phyloP scores from a whole-genome alignment of 805 yeast genomes.

The Zygoascus bituminiphila region DNA sequence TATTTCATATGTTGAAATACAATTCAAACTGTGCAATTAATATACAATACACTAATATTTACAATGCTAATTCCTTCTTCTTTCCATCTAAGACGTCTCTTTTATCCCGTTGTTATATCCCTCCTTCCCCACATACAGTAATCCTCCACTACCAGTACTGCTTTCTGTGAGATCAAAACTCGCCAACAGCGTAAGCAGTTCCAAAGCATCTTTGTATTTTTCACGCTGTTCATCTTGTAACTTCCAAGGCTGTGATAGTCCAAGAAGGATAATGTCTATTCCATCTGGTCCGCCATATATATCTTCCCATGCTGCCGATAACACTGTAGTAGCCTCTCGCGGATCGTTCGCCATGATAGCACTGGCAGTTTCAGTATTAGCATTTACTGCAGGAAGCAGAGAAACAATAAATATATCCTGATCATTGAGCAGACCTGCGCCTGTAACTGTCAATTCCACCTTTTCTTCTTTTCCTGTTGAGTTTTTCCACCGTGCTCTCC shows the following conservation, averaged over 20 bases:
- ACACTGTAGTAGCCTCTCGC: background rate
- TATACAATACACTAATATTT: background rate
- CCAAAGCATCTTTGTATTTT: slow-evolving; percentile 1
- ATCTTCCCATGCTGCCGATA: background rate
- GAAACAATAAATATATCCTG: background rate
- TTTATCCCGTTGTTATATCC: background rate
- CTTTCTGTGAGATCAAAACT: slow-evolving; percentile 3
- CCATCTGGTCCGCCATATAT: slow-evolving; percentile 2
- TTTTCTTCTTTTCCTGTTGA: background rate
- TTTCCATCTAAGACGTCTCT: too few species aligned
- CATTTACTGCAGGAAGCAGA: background rate
- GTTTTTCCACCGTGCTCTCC: background rate
- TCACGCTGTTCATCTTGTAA: background rate
- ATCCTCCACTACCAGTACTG: slow-evolving; percentile 1
- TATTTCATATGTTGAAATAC: too few species aligned
- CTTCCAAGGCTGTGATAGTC: slow-evolving; percentile 2
- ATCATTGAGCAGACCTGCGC: background rate
- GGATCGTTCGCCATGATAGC: background rate
- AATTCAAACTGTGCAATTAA: too few species aligned
- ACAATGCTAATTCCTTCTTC: background rate
- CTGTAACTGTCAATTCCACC: background rate
- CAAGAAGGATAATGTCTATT: background rate
- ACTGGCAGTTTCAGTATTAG: background rate
- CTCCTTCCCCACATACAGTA: slow-evolving; percentile 1
- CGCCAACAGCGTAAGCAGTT: slow-evolving; percentile 5